Base-by-base conservation (phyloP, 2,329 filamentous ascomycete genomes). In the Teratosphaeriaceae sp. region DNA sequence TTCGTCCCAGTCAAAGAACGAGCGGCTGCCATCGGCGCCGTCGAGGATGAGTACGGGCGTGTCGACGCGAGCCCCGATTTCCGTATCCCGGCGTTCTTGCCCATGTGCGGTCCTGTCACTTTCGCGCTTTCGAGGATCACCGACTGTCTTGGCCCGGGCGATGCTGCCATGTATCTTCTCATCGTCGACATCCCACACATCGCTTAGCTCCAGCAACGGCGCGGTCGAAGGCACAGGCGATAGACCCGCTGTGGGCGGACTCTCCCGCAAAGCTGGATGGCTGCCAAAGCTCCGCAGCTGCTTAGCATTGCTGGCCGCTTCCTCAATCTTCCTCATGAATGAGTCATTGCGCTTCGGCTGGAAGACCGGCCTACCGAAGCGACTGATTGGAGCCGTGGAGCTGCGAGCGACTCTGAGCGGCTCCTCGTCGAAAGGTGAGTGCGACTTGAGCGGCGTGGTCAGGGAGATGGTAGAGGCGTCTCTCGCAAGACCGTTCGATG, bases 211-310 rank as follows among this genome's bases (percentile, higher is more conserved):
- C 6, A 38, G 4, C 35, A 38, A 5, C 21, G 35, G 35, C 4
- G 35, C 20, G 8, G 35, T 23, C n/a, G 4, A 12, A 15, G 35
- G 35, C 13, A 3, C 35, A 5, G 22, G 35, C 20, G 19, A 13
- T 23, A 38, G n/a, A 7, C 16, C 21, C 4, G 22, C 4, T 8
- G 11, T 22, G 5, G 12, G 13, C 31, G 31, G 31, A 15, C 20
- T 38, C 40, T 24, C 31, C 13, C 40, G 40, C 31, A 37, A 13
- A 8, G 40, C 40, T n/a, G 40, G 40, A 21, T 42, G 40, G 16
- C 40, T 42, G 31, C 31, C 33, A 2, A 27, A 29, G 15, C 21
- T 19, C 18, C 26, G 22, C 20, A 26, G 30, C 18, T 33, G 31
- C 13, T 26, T 38, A 8, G 35, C 42, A 19, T 27, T 23, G n/a